Base-by-base conservation (phyloP, 2,329 filamentous ascomycete species). In the Alternaria hordeiaustralica region DNA sequence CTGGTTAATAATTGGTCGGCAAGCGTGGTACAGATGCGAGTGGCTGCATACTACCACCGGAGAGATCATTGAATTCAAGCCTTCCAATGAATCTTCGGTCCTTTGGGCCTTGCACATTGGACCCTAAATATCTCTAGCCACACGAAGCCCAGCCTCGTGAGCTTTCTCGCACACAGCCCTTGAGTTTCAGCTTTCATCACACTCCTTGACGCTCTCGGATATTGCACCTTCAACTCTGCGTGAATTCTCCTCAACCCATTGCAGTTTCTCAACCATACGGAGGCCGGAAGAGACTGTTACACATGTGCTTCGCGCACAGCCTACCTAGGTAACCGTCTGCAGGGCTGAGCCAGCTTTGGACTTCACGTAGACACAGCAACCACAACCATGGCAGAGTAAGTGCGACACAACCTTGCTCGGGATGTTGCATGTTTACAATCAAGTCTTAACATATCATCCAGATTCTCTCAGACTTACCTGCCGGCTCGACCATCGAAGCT, bases 401-500 rank as follows among this genome's bases (percentile, higher is more conserved):
- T 53, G 23, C 13, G 8, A 11, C 6, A 12, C 3, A 7, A 36
- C 13, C 18, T 23, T 30, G 21, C 13, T 11, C 12, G 21, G 23
- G 3, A 6, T 13, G 9, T 50, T 33, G 20, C 25, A 5, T 43
- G 15, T 26, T 33, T 43, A 18, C 11, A 26, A 23, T 25, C 4
- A 18, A 36, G 23, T 18, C 18, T 43, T 61, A n/a, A 64, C 21
- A 21, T 43, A 43, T n/a, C 23, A n/a, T 44, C 18, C 28, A 61
- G 59, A 9, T 33, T 21, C 56, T 65, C 57, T 46, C 49, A 60
- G 18, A 15, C 56, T 21, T 41, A 67, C 33, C 59, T 65, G 23
- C 66, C 57, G 23, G 55, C 55, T 15, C 56, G 46, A 28, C 60
- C 64, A 15, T 55, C 49, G 11, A 58, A 61, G 44, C 26, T 58